Percentiles rank a stretch among this genome's conserved stretches.
Evolutionary conservation across 2,329 filamentous ascomycete species (phyloP).

Genomic region (Parascedosporium putredinis): DNA sequence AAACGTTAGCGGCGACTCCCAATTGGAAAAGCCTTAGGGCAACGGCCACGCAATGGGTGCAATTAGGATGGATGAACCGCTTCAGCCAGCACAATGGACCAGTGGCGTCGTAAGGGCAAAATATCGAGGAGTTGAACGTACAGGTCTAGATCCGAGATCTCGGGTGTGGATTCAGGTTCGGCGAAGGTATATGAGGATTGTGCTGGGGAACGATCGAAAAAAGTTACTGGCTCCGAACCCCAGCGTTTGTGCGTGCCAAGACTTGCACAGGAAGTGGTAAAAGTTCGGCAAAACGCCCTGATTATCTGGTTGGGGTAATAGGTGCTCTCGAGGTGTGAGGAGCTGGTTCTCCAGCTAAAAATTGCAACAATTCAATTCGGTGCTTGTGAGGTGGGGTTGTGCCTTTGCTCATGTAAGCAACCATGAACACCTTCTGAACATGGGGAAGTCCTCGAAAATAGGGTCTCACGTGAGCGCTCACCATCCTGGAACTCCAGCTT

Average conservation of each 20-base stretch:
- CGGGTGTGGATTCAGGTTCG: background rate
- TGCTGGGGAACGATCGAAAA: constrained; percentile 12
- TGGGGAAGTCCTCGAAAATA: too few relatives aligned
- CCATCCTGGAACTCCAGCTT: background rate
- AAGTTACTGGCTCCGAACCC: constrained; percentile 31
- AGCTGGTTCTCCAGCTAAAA: background rate
- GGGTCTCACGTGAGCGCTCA: background rate
- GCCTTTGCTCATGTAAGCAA: background rate
- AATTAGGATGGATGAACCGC: constrained; percentile 1
- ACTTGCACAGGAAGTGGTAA: constrained; percentile 21
- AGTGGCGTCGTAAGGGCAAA: constrained; percentile 2
- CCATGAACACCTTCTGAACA: too few relatives aligned
- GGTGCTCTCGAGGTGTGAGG: too few relatives aligned
- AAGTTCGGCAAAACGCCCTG: constrained; percentile 1
- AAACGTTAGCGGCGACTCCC: constrained; percentile 9
- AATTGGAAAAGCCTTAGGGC: constrained; percentile 3
- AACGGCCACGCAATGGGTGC: background rate
- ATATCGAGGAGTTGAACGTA: background rate
- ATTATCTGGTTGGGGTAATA: background rate
- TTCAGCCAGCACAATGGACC: background rate
- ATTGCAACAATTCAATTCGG: background rate
- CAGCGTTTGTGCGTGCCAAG: constrained; percentile 35
- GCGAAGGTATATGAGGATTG: constrained; percentile 6
- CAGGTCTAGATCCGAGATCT: background rate
- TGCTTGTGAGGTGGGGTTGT: background rate